phyloP scores from a whole-genome alignment of 169 alveolate species.

The Plasmodium blacklocki region DNA sequence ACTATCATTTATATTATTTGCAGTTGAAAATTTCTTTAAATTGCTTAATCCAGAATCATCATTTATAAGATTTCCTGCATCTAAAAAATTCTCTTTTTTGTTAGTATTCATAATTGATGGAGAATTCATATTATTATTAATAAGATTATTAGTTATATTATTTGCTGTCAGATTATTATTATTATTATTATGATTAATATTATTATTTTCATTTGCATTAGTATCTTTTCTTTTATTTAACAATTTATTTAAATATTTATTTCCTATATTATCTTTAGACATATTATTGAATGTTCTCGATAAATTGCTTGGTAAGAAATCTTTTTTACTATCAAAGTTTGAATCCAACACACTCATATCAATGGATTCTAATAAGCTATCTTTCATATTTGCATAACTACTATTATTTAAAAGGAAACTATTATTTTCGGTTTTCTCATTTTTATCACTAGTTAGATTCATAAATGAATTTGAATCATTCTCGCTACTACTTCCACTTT shows the following conservation, averaged over 20 bases:
- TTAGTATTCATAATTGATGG: constrained; percentile 5
- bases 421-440: constrained; percentile 57
- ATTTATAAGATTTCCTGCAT: constrained; percentile 18
- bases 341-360: constrained; percentile 74
- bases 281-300: constrained; percentile 56
- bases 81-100: constrained; percentile 52
- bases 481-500: constrained; percentile 53
- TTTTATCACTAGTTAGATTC: constrained; percentile 61
- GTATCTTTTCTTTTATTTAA: constrained; percentile 39
- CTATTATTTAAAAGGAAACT: constrained; percentile 47
- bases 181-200: constrained; percentile 14
- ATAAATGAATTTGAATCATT: constrained; percentile 62
- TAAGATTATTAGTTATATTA: not conserved
- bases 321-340: constrained; percentile 64
- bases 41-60: constrained; percentile 51
- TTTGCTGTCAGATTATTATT: not conserved
- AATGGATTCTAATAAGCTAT: constrained; percentile 68
- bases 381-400: constrained; percentile 66
- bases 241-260: constrained; percentile 66
- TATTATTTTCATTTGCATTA: constrained; percentile 26
- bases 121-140: constrained; percentile 3
- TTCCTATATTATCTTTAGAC: constrained; percentile 56
- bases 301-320: constrained; percentile 54
- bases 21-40: constrained; percentile 23
- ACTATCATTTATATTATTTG: constrained; percentile 56